Evolutionary conservation across 148 eudicot genomes (phyloP), one percentile per base, ranked within the genome.

Genomic region (Cornus kousa): DNA sequence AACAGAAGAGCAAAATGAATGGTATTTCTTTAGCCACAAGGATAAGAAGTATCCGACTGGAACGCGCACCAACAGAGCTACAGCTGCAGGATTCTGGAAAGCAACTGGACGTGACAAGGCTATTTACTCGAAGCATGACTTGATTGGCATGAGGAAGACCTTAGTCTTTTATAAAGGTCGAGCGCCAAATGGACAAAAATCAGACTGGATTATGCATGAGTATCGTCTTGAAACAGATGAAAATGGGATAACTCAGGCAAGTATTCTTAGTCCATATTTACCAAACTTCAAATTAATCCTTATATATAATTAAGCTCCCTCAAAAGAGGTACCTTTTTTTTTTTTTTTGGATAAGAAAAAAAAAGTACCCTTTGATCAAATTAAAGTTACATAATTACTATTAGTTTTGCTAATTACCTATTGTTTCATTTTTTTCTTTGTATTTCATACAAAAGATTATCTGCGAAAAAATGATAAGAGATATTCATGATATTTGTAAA

Each of bases 21-120:
- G 92, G 92, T 94, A 92, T 78, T 94, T 94, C 75, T 94, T 94
- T 32, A 94, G 98, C 87, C 97, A 94, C 82, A 94, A 94, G 71
- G 98, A 94, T 70, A 94, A 92, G 87, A 94, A 94, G 71, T 94
- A 94, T 78, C 98, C 98, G 1, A 94, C 97, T 0, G 98, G 98
- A 14, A 91, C 97, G 16, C 87, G 98, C 4, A 94, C 98, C 8
- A 94, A 94, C 80, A 79, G 98, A 79, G 98, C 98, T 46, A 94
- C 98, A 12, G 73, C 87, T 67, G 96, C 94, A 22, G 98, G 98
- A 68, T 93, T 93, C 77, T 93, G 98, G 98, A 93, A 93, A 74
- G 96, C 98, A 81, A 93, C 98, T 0, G 98, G 96, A 24, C 83
- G 98, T 64, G 98, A 93, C 73, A 93, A 93, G 84, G 92, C 98